These are phyloP conservation scores for Phytophthora cryptogea DNA, from an alignment of 352 stramenopile species.

Conservation along the genomic window DNA sequence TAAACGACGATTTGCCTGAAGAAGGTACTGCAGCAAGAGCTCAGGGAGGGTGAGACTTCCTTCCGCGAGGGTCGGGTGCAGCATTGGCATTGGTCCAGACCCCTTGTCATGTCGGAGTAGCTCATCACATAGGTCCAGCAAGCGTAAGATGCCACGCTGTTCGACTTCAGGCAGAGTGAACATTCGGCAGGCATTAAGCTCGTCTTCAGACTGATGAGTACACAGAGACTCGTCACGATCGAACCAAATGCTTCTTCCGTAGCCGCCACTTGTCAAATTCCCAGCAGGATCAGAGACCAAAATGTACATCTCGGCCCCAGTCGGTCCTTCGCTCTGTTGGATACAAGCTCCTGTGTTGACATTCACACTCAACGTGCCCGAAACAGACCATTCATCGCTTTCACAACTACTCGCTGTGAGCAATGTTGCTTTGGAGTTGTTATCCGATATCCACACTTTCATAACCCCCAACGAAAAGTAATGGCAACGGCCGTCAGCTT, in stretches of 20 bases:
- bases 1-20: constrained; percentile 57
- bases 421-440: constrained; percentile 10
- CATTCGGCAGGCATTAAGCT: neutral
- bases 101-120: constrained; percentile 44
- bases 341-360: constrained; percentile 14
- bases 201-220: constrained; percentile 2
- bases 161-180: constrained; percentile 3
- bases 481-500: constrained; percentile 9
- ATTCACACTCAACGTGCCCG: constrained; percentile 5
- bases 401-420: constrained; percentile 9
- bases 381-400: constrained; percentile 7
- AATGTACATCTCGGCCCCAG: constrained; percentile 10
- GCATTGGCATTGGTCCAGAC: neutral
- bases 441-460: constrained; percentile 8
- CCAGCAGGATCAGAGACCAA: neutral
- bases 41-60: constrained; percentile 47
- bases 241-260: neutral
- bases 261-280: neutral
- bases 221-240: constrained; percentile 1
- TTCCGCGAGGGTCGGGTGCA: neutral
- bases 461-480: constrained; percentile 13
- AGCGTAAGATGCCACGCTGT: neutral
- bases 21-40: constrained; percentile 59
- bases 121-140: constrained; percentile 41
- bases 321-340: neutral